phyloP scores from a whole-genome alignment of 208 protist genomes.

The Trypanosoma scelopori region DNA sequence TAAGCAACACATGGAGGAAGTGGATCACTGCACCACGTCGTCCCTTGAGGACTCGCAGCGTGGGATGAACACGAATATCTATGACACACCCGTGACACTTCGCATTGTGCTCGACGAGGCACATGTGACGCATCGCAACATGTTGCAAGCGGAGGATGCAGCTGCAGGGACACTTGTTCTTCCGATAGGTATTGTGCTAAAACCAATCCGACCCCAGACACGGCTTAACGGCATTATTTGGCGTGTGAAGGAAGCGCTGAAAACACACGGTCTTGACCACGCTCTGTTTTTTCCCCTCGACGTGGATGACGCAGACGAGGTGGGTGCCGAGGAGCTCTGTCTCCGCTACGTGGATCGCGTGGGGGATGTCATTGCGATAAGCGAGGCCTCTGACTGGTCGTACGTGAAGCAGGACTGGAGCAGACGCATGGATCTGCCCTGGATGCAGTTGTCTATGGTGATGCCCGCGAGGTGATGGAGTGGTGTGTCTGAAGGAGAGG shows the following conservation, averaged over 20 bases:
- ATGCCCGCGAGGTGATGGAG: constrained; percentile 17
- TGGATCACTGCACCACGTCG: constrained; percentile 18
- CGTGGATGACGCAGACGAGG: constrained; percentile 24
- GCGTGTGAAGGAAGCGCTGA: constrained; percentile 49
- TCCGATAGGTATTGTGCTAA: constrained; percentile 46
- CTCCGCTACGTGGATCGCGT: constrained; percentile 22
- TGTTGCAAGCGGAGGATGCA: neutral
- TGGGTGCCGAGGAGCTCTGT: constrained; percentile 18
- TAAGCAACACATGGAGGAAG: constrained; percentile 28
- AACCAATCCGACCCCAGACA: constrained; percentile 51
- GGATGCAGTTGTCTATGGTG: constrained; percentile 52
- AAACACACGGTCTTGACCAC: constrained; percentile 27
- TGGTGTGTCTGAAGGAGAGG: neutral
- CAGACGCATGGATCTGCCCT: constrained; percentile 32
- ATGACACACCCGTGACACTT: constrained; percentile 22
- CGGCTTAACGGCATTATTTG: constrained; percentile 63
- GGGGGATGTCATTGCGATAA: constrained; percentile 33
- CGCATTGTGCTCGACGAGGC: constrained; percentile 23
- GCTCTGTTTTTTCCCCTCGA: constrained; percentile 26
- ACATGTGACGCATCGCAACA: constrained; percentile 4
- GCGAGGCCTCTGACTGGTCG: constrained; percentile 42
- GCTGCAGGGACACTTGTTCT: constrained; percentile 16
- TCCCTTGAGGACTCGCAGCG: constrained; percentile 14
- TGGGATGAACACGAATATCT: constrained; percentile 13
- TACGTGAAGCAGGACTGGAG: constrained; percentile 32